Evolutionary conservation across 148 eudicot species (phyloP).

Genomic region (Amaranthus hypochondriacus): DNA sequence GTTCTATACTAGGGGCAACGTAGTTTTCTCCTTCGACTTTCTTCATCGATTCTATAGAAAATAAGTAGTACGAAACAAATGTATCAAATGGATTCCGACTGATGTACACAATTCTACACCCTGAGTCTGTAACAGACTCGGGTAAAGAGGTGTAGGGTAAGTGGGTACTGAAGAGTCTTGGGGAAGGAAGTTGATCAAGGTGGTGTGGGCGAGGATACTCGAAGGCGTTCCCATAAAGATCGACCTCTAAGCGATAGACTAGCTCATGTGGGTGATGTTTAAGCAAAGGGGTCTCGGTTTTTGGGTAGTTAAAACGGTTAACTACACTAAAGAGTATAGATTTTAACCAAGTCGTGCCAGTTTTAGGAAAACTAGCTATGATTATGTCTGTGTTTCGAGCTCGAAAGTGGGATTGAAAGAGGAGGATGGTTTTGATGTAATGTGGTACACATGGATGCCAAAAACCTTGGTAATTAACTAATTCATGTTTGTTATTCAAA

Average conservation of each 20-base stretch:
- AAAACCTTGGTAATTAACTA: constrained; percentile 8
- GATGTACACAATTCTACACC: background rate
- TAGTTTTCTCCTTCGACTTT: background rate
- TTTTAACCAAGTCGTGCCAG: constrained; percentile 10
- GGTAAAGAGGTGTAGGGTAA: constrained; percentile 19
- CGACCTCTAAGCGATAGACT: background rate
- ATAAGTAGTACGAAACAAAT: constrained; percentile 14
- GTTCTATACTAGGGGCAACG: background rate
- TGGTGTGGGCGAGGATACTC: background rate
- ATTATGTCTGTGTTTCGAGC: constrained; percentile 6
- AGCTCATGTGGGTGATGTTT: constrained; percentile 5
- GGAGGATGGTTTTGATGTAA: background rate
- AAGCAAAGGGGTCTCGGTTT: background rate
- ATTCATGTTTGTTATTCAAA: background rate
- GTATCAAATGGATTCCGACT: constrained; percentile 22
- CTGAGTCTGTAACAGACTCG: background rate
- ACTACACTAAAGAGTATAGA: background rate
- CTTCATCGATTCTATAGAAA: no score
- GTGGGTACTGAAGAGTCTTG: constrained; percentile 22
- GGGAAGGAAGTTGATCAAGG: background rate
- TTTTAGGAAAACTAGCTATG: background rate
- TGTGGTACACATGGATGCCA: background rate
- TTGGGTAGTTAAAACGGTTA: background rate
- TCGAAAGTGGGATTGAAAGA: background rate
- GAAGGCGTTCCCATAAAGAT: background rate